Percentiles rank a stretch among this genome's conserved stretches.
Conservation (phyloP, 2,329 filamentous ascomycete species). For the Cercospora sojina region DNA sequence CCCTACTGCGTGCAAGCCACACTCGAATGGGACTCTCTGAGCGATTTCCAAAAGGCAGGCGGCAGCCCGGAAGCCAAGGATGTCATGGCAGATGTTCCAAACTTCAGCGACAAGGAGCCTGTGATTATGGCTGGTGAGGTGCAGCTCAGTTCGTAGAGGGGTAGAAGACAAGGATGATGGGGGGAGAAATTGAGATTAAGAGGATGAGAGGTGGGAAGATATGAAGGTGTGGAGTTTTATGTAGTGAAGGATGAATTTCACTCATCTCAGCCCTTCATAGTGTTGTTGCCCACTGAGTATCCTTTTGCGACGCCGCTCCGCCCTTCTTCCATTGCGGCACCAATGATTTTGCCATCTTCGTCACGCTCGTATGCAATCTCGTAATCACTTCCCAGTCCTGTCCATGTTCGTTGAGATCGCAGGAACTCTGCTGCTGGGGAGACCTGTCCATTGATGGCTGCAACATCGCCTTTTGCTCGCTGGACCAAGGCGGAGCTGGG, state of each 20-base stretch:
- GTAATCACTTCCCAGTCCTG: constrained; percentile 86
- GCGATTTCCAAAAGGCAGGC: constrained; percentile 33
- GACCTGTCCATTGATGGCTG: constrained; percentile 78
- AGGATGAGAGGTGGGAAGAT: neutral
- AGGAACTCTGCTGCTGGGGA: constrained; percentile 91
- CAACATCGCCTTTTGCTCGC: constrained; percentile 67
- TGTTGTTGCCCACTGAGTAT: constrained; percentile 69
- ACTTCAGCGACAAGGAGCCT: constrained; percentile 41
- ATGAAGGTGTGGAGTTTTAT: neutral
- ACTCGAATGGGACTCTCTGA: constrained; percentile 35
- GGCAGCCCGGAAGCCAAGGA: constrained; percentile 23
- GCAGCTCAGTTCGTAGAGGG: constrained; percentile 17
- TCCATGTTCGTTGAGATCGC: constrained; percentile 81
- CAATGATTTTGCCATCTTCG: constrained; percentile 48
- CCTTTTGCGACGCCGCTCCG: constrained; percentile 84
- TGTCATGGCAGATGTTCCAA: constrained; percentile 38
- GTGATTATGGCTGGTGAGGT: constrained; percentile 35
- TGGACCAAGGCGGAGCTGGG: constrained; percentile 58
- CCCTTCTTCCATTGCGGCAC: constrained; percentile 77
- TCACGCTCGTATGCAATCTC: constrained; percentile 60
- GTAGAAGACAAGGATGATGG: neutral
- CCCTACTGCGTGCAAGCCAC: constrained; percentile 38
- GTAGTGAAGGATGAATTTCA: neutral
- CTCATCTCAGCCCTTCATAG: neutral
- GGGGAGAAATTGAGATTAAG: neutral